Evolutionary conservation across 106 monocot genomes (phyloP).

Genomic region (Triglochin maritima): DNA sequence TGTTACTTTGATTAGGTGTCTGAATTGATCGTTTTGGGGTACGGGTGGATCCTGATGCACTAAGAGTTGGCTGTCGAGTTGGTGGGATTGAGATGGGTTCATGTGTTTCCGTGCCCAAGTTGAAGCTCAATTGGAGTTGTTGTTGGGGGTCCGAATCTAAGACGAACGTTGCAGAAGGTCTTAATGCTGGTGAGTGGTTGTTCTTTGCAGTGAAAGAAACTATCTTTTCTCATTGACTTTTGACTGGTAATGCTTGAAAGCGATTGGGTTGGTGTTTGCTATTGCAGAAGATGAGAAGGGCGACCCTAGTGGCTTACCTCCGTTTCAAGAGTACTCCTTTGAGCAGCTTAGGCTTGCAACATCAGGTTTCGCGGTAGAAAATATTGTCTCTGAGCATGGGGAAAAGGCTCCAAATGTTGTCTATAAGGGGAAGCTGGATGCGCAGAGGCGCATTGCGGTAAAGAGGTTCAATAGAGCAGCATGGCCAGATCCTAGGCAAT

Average conservation of each 20-base stretch:
- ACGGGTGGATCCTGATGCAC: too few relatives aligned
- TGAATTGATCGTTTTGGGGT: too few relatives aligned
- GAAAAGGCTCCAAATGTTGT: slow-evolving; percentile 96
- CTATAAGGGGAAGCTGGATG: slow-evolving; percentile 88
- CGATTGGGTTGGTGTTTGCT: slow-evolving; percentile 9
- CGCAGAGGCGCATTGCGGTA: slow-evolving; percentile 66
- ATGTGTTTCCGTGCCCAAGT: slow-evolving; percentile 29
- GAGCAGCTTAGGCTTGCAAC: slow-evolving; percentile 88
- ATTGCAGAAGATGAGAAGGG: slow-evolving; percentile 38
- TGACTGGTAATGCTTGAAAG: neutral
- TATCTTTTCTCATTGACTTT: neutral
- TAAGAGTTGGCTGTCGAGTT: too few relatives aligned
- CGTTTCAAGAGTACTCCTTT: slow-evolving; percentile 76
- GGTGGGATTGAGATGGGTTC: slow-evolving; percentile 42
- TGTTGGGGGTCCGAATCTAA: slow-evolving; percentile 49
- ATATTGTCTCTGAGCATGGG: slow-evolving; percentile 91
- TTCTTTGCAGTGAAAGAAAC: neutral
- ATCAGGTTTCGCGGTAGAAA: slow-evolving; percentile 66
- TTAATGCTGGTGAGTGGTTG: slow-evolving; percentile 30
- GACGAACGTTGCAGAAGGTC: slow-evolving; percentile 38
- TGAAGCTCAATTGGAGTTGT: slow-evolving; percentile 10
- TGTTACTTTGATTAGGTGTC: too few relatives aligned
- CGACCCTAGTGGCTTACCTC: slow-evolving; percentile 40
- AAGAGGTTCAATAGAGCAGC: slow-evolving; percentile 87
- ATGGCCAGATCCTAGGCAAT: slow-evolving; percentile 91